Evolutionary conservation across 306 rosid species (phyloP), one percentile per base, ranked within the genome.

Genomic region (Vachellia pachyceras): DNA sequence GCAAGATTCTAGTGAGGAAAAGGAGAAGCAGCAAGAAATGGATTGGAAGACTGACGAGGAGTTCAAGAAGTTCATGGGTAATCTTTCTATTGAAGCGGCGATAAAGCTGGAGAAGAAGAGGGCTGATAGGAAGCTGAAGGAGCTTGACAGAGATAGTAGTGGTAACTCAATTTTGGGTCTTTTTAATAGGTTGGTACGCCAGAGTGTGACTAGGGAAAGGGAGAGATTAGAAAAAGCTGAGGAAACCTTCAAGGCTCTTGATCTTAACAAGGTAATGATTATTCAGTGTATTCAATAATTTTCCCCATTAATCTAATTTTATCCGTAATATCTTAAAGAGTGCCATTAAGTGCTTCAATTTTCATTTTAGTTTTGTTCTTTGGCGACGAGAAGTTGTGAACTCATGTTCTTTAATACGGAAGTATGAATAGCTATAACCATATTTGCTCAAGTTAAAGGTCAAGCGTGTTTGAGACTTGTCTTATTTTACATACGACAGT

Each of bases 41-140:
- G 97, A 93, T 76, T 93, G 97, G 97, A 93, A 91, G 80, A 87
- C 80, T 1, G 98, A 94, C 67, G 91, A 86, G 75, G 97, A 92
- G 78, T 94, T 94, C 63, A 94, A 92, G 92, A 90, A 87, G 67
- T 91, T 94, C 78, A 91, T 91, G 94, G 95, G 97, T 1, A 92
- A 87, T 64, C 98, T 94, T 57, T 92, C 98, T 0, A 87, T 94
- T 22, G 97, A 94, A 87, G 97, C 97, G 0, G 98, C 98, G 13
- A 91, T 94, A 37, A 94, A 91, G 89, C 88, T 94, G 82, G 98
- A 94, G 87, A 94, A 92, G 89, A 92, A 94, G 82, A 91, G 94
- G 41, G 87, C 97, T 35, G 97, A 91, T 75, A 89, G 92, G 76
- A 92, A 94, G 86, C 92, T 94, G 44, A 94, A 90, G 83, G 90